Base-by-base conservation (phyloP, 2,329 filamentous ascomycete genomes). In the Aphanoascus verrucosus region DNA sequence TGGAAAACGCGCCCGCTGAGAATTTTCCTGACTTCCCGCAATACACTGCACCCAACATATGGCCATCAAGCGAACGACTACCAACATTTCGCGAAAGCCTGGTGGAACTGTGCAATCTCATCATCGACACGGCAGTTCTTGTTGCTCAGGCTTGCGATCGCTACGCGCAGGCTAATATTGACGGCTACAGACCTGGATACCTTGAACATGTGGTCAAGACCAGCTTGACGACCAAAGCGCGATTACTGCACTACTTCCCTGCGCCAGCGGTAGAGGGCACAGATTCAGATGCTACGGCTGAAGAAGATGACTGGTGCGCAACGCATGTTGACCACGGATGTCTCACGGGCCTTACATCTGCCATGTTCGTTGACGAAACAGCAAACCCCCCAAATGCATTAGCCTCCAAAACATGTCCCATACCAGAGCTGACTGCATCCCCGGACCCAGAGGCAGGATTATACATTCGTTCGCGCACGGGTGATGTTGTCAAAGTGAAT, bases 181-280 rank as follows among this genome's bases (percentile, higher is more conserved):
- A 80, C 0, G 85, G 76, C 1, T 97, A 97, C 65, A 81, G 81
- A 46, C 65, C 71, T 3, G 86, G 85, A 0, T 96, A 94, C 64
- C 75, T 98, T 3, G 88, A 96, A 72, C 81, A 82, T 52, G 86
- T 97, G 5, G 91, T 98, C 46, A 81, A 82, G 67, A 85, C 82
- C 0, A 95, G 88, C 47, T 84, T 83, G 34, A 94, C 86, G 0
- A 95, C 88, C 37, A 97, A 98, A 70, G 93, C 93, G 1, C 77
- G 93, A 11, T 75, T 98, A 28, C 73, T 97, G 61, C 93, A 98
- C 72, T 98, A 98, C 70, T 97, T 90, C 62, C 91, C 91, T 1
- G 56, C 60, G 0, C 50, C 57, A 3, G 38, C 49, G 2, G 23
- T 3, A 28, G 31, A 55, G 1, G 43, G 55, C 3, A 14, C 32